Base-by-base conservation (phyloP, 1,139 yeast genomes). In the Kodamaea arcana region DNA sequence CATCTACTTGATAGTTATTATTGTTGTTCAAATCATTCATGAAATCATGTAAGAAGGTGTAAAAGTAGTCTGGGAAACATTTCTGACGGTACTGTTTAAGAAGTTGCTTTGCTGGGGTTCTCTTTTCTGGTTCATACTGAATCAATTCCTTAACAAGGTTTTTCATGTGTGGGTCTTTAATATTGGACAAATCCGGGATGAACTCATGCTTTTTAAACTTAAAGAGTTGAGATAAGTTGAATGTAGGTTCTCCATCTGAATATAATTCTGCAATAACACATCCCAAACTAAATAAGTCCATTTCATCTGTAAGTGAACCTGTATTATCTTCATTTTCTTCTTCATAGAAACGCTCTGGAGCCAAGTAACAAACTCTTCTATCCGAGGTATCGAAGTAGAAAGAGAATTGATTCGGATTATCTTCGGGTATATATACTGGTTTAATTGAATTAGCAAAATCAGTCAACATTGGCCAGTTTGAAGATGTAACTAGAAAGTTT, bases 231-330 rank as follows among this genome's bases (percentile, higher is more conserved):
- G 97, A 82, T 14, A 92, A 66, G 0, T 95, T 81, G 55, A 94
- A 90, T 0, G 87, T 71, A 0, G 97, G 85, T 13, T 83, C 75
- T 0, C 97, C 97, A 48, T 92, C 97, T 20, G 80, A 60, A 46
- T 83, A 87, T 14, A 94, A 59, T 56, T 94, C 98, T 0, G 94
- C 95, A 46, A 94, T 82, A 3, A 85, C 88, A 60, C 98, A 94
- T 0, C 97, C 97, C 34, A 84, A 59, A 36, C 94, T 78, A 56
- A 90, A 88, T n/a, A 88, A 66, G 56, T 94, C 99, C 94, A 86
- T 86, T 36, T 74, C 75, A 26, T 70, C 66, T 0, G 81, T 75
- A 16, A 87, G 52, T n/a, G 54, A 52, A 33, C 56, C 60, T 13
- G 39, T 39, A 15, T 39, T 45, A 34, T 46, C 56, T 22, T 44